Evolutionary conservation across 2,329 filamentous ascomycete species (phyloP), one percentile per base, ranked within the genome.

Genomic region (Blastomyces gilchristii): DNA sequence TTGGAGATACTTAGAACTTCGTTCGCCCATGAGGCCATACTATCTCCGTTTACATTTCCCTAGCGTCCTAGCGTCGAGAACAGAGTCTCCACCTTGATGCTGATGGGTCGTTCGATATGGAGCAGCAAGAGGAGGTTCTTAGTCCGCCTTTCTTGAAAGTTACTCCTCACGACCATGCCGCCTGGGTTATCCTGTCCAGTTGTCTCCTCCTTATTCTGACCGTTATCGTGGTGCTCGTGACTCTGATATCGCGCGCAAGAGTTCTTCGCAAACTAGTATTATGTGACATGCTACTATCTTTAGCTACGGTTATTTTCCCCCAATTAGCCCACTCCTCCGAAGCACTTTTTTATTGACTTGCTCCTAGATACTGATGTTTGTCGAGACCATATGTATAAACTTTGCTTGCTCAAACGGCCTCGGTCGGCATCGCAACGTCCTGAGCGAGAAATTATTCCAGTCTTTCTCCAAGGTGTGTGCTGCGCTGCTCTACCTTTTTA

Each of bases 351-450:
- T 14, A 16, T 25, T 52, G 12, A 52, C 22, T 28, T 52, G 25
- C 28, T 53, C 39, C 25, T 47, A 65, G 58, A 54, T 63, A 31
- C 18, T 64, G 37, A 56, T 62, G 28, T 54, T 63, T 28, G 61
- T 47, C 14, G 59, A 70, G 54, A 62, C 63, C 18, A 66, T 69
- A 59, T 65, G 64, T 47, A 63, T 71, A 18, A 67, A 63, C 22
- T 58, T 66, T n/a, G 66, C 69, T 12, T 64, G 63, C 34, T 58
- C 63, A 14, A 53, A 65, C 58, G 69, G 69, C 6, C 64, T 71
- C 54, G 69, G 69, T 16, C 64, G 60, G 41, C 65, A 65, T 43
- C 45, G 62, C 31, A 45, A 53, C 18, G 49, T 63, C 9, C 50
- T 71, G 8, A 62, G 61, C 25, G 63, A 66, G 9, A 63, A 61